A percentile compares a stretch with the other conserved stretches of the same genome.
phyloP scores from a whole-genome alignment of 805 yeast species.

The Pichia ethanolica region DNA sequence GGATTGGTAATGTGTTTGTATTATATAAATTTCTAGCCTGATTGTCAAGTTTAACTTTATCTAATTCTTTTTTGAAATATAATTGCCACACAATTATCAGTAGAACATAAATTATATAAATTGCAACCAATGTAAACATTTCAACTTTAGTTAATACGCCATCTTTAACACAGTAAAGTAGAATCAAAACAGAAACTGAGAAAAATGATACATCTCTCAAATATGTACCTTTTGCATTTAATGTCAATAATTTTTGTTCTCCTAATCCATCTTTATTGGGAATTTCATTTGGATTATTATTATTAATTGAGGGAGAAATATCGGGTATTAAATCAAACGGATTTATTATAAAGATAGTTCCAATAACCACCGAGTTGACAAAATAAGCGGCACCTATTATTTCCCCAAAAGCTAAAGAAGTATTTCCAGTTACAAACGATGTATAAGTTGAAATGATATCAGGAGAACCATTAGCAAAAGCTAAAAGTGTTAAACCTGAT shows the following conservation, averaged over 20 bases:
- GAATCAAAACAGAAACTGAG: slow-evolving; percentile 39
- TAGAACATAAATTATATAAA: slow-evolving; percentile 57
- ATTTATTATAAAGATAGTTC: slow-evolving; percentile 61
- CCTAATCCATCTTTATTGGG: not conserved
- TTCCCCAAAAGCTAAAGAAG: slow-evolving; percentile 80
- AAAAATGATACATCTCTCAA: slow-evolving; percentile 61
- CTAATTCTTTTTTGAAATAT: slow-evolving; percentile 15
- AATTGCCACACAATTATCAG: slow-evolving; percentile 40
- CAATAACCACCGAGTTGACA: slow-evolving; percentile 71
- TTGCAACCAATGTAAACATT: slow-evolving; percentile 45
- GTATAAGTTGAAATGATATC: slow-evolving; percentile 81
- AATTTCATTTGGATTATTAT: not conserved
- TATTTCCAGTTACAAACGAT: slow-evolving; percentile 63
- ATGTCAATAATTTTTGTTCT: slow-evolving; percentile 11
- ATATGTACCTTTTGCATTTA: slow-evolving; percentile 38
- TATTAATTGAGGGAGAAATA: not conserved
- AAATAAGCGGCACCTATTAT: slow-evolving; percentile 87
- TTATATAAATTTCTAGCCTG: slow-evolving; percentile 26
- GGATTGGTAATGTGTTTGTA: slow-evolving; percentile 13
- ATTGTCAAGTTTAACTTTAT: slow-evolving; percentile 14
- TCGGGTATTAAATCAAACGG: slow-evolving; percentile 47
- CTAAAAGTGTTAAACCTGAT: slow-evolving; percentile 81
- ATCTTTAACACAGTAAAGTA: slow-evolving; percentile 42
- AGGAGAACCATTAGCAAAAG: slow-evolving; percentile 90
- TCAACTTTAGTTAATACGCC: slow-evolving; percentile 47